Evolutionary conservation across 768 basidiomycete species (phyloP), one percentile per base, ranked within the genome.

Genomic region (Nevesoporus exiguus): DNA sequence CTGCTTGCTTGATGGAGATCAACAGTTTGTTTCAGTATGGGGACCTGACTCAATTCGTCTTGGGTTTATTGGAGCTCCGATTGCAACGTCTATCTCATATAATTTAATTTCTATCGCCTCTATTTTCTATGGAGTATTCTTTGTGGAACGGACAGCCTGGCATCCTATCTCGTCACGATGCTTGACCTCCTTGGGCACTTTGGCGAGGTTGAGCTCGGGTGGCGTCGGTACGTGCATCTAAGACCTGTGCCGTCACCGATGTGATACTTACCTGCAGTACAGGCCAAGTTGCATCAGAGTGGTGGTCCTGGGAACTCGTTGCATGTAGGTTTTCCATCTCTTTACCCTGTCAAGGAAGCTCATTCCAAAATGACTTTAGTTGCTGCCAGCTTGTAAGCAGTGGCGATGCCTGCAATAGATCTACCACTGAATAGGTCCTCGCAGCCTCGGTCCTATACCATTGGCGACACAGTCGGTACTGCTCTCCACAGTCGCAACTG

Each of bases 301-400:
- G 95, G 95, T 98, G 95, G 94, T 88, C 88, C 30, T 96, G 95
- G 96, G 93, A 96, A 68, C 78, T 93, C 3, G 75, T 92, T 40
- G 86, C 84, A 29, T 72, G 68, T 69, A 31, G 11, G 68, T 65
- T 27, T 3, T 15, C 43, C 43, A 17, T 48, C 7, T 44, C 2
- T 52, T 49, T 39, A 6, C 13, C 4, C 9, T 24, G 2, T 40
- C 7, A 37, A 25, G 25, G 13, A 36, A 11, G 34, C 55, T 66
- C 36, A 55, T 30, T 34, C 27, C 41, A 34, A 52, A n/a, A 42
- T n/a, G 7, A 6, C 22, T 27, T 11, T 44, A 82, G 79, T 81
- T 24, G 78, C 80, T 24, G 79, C 80, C 19, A 82, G 80, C 55
- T 65, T 79, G 80, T 81, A 58, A 63, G 77, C 65, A 9, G 31